Evolutionary conservation across 768 basidiomycete genomes (phyloP), one percentile per base, ranked within the genome.

Genomic region (Lanmaoa rubissima): DNA sequence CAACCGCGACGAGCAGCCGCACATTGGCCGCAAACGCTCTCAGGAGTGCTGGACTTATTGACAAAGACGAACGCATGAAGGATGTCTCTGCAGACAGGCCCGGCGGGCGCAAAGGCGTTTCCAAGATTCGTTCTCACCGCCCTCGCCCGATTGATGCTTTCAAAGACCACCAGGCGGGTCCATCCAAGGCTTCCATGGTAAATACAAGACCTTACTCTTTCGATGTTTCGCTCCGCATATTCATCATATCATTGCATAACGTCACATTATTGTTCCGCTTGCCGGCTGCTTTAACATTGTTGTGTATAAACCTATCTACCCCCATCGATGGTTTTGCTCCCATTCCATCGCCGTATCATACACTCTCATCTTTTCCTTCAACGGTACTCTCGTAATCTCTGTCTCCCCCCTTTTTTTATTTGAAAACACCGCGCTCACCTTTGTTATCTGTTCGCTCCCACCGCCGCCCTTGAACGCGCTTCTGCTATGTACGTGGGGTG

Each of bases 61-160:
- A 90, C 78, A 77, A 82, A 54, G 90, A 92, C 70, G 76, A 84
- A 55, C 80, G 76, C 62, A 91, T 92, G 90, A 82, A 84, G 59
- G 89, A 92, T 65, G 74, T 77, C 43, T 77, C 81, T 10, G 82
- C 84, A 17, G 69, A 73, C 74, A 87, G 78, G 62, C 87, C 86
- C 6, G 87, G 87, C 48, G 88, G 88, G 24, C 81, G 88, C 66
- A 92, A 91, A 70, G 82, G 82, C 44, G 63, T 78, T n/a, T 75
- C 78, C 16, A 89, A 87, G 75, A 72, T 79, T 61, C 80, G 84
- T 28, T 74, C 81, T 6, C 85, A 88, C 68, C 79, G 85, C 58
- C 74, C 81, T 11, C 78, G 86, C 53, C 75, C 82, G 47, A 78
- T 84, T 57, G 87, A 89, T 72, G 72, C 77, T 31, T 73, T 82